Percentiles rank a stretch among this genome's conserved stretches.
These are phyloP conservation scores for Yamadazyma blattariae DNA, from an alignment of 1,139 yeast species.

Conservation along the genomic window DNA sequence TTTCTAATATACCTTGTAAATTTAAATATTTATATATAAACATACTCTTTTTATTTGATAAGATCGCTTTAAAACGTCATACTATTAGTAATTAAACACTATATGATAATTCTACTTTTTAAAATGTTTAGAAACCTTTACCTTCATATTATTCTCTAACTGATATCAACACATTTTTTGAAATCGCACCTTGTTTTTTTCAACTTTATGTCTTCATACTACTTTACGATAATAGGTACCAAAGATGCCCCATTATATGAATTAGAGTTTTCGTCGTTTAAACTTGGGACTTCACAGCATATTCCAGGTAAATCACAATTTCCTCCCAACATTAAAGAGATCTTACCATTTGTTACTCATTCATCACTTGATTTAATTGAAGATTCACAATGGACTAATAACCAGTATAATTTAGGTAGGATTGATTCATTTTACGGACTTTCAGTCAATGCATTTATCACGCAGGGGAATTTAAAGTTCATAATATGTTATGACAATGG, in stretches of 20 bases:
- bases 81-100: too few relatives aligned
- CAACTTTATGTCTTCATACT: constrained; percentile 53
- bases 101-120: too few relatives aligned
- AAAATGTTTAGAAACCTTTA: too few relatives aligned
- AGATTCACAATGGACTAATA: constrained; percentile 79
- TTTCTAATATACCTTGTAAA: too few relatives aligned
- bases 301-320: constrained; percentile 65
- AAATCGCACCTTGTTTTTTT: too few relatives aligned
- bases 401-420: constrained; percentile 64
- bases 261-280: constrained; percentile 77
- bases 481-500: constrained; percentile 61
- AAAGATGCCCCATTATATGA: constrained; percentile 86
- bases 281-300: constrained; percentile 18
- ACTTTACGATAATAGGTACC: constrained; percentile 85
- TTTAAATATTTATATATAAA: too few relatives aligned
- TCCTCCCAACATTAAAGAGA: constrained; percentile 68
- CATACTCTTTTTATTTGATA: too few relatives aligned
- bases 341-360: constrained; percentile 85
- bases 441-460: constrained; percentile 74
- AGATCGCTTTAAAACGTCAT: too few relatives aligned
- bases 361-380: constrained; percentile 87
- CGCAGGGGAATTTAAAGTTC: constrained; percentile 85
- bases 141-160: too few relatives aligned
- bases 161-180: too few relatives aligned
- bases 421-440: constrained; percentile 87